Conservation (phyloP, 768 basidiomycete genomes). For the Ramaria sp. region DNA sequence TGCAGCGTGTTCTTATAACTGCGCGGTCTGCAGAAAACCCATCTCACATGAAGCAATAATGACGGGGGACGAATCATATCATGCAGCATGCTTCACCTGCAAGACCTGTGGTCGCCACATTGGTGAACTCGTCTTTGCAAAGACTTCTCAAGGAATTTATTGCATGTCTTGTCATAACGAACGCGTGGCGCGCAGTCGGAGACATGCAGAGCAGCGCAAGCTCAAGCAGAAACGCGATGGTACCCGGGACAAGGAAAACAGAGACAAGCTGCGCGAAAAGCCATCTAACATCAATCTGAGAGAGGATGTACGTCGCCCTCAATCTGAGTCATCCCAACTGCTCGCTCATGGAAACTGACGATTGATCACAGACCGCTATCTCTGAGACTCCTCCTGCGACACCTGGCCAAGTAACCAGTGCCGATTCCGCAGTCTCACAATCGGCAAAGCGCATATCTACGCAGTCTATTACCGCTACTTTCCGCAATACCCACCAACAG, state of each 20-base stretch:
- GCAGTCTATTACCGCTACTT: background rate
- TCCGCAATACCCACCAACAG: background rate
- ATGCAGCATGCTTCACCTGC: constrained; percentile 98
- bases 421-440: constrained; percentile 5
- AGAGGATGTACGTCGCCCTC: constrained; percentile 5
- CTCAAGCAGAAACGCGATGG: constrained; percentile 27
- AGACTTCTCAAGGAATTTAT: constrained; percentile 96
- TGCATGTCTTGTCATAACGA: constrained; percentile 99
- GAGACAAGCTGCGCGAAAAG: constrained; percentile 1
- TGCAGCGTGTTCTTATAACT: constrained; percentile 87
- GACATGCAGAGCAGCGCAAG: constrained; percentile 83
- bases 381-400: constrained; percentile 1
- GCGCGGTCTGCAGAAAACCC: constrained; percentile 87
- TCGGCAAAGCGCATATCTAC: constrained; percentile 8
- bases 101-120: constrained; percentile 90
- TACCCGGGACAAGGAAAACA: constrained; percentile 2
- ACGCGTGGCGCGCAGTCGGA: constrained; percentile 85
- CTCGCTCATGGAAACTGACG: too few species aligned
- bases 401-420: background rate
- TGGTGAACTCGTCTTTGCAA: constrained; percentile 97
- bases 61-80: constrained; percentile 98
- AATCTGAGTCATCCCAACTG: background rate
- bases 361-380: background rate
- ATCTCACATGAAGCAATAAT: constrained; percentile 99
- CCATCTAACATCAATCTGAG: background rate